phyloP scores from a whole-genome alignment of 2,329 filamentous ascomycete species.

The Fusarium caatingaense region DNA sequence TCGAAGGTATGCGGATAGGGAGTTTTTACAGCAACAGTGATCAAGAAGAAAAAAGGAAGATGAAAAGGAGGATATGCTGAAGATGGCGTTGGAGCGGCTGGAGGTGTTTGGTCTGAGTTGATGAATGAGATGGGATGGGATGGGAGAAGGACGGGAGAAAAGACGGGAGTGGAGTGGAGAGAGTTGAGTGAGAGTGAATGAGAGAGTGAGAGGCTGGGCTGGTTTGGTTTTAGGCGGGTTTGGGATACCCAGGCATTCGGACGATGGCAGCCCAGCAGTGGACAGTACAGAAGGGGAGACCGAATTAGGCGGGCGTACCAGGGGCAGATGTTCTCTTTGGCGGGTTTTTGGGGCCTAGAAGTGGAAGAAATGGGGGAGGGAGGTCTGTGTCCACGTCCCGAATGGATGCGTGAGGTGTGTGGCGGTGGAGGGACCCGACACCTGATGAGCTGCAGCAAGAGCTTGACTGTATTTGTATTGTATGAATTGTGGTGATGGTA shows the following conservation, averaged over 20 bases:
- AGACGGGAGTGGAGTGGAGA: slow-evolving; percentile 31
- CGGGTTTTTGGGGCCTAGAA: slow-evolving; percentile 21
- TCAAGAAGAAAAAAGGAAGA: slow-evolving; percentile 24
- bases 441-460: slow-evolving; percentile 28
- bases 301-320: slow-evolving; percentile 38
- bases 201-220: slow-evolving; percentile 37
- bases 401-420: slow-evolving; percentile 26
- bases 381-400: slow-evolving; percentile 26
- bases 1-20: slow-evolving; percentile 27
- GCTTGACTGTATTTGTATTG: slow-evolving; percentile 3
- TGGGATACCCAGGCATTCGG: slow-evolving; percentile 38
- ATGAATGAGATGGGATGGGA: slow-evolving; percentile 1
- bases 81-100: slow-evolving; percentile 36
- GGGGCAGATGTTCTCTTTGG: slow-evolving; percentile 23
- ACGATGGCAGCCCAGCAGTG: slow-evolving; percentile 21
- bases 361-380: slow-evolving; percentile 29
- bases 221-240: slow-evolving; percentile 44
- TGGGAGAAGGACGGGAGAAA: slow-evolving; percentile 28
- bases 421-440: slow-evolving; percentile 36
- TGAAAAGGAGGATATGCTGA: slow-evolving; percentile 32
- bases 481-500: background rate
- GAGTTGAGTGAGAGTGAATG: slow-evolving; percentile 26
- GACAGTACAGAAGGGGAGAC: slow-evolving; percentile 30
- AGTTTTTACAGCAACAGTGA: slow-evolving; percentile 30
- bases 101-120: slow-evolving; percentile 30